Conservation (phyloP, 2,329 filamentous ascomycete species). For the Falciphora oryzae region DNA sequence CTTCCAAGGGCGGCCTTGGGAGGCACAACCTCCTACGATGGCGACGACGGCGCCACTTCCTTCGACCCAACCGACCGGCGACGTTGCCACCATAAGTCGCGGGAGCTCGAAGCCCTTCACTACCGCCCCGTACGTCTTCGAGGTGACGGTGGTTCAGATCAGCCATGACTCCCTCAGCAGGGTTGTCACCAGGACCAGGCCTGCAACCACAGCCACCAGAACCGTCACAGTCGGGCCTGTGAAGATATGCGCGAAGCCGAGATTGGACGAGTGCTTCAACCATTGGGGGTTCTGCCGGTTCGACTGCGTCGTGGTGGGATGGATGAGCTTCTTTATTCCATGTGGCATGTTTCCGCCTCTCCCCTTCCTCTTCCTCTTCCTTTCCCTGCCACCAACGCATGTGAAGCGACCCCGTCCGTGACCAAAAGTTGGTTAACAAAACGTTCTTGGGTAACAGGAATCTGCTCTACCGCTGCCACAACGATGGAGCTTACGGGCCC, state of each 20-base stretch:
- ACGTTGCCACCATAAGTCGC: too few relatives aligned
- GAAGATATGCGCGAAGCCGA: neutral
- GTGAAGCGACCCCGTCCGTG: too few relatives aligned
- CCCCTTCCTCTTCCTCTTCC: neutral
- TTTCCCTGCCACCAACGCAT: too few relatives aligned
- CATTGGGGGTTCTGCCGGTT: neutral
- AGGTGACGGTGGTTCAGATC: neutral
- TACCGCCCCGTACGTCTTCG: neutral
- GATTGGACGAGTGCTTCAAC: neutral
- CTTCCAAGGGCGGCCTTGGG: too few relatives aligned
- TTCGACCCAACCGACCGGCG: too few relatives aligned
- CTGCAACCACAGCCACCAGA: neutral
- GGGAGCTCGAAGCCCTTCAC: too few relatives aligned
- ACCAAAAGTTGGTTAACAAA: neutral
- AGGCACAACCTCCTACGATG: too few relatives aligned
- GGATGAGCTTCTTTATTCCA: neutral
- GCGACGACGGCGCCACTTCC: too few relatives aligned
- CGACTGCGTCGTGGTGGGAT: neutral
- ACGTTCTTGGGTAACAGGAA: neutral
- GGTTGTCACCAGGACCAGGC: neutral
- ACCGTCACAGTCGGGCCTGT: neutral
- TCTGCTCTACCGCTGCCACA: neutral
- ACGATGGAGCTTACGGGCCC: neutral
- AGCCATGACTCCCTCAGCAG: neutral
- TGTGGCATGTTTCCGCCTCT: neutral